A percentile compares a stretch with the other conserved stretches of the same genome.
These are phyloP conservation scores for Skeletonema grethae DNA, from an alignment of 108 stramenopile species.

Conservation along the genomic window DNA sequence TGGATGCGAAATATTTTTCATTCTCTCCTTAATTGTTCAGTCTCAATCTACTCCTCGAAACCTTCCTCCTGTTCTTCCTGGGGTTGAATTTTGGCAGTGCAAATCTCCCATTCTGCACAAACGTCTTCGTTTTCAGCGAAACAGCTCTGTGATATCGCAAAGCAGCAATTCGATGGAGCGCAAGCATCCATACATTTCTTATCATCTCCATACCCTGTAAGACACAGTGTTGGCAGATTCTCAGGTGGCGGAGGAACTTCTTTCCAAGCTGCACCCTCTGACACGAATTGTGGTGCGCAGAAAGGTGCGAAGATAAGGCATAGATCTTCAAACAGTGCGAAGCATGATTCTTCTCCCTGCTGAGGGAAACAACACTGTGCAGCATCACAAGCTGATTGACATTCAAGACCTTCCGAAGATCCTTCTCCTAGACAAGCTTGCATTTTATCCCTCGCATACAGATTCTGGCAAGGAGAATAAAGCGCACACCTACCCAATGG, in stretches of 20 bases:
- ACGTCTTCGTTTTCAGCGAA: neutral
- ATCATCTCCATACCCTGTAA: neutral
- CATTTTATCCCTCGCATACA: neutral
- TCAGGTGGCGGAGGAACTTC: neutral
- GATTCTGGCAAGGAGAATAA: neutral
- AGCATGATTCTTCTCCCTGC: neutral
- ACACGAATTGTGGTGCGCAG: neutral
- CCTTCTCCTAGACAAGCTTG: neutral
- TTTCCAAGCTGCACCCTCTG: neutral
- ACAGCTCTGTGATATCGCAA: neutral
- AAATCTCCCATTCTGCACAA: neutral
- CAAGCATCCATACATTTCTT: neutral
- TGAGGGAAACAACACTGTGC: neutral
- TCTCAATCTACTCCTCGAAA: neutral
- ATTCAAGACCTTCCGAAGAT: neutral
- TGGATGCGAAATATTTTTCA: too few relatives aligned
- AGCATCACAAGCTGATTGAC: neutral
- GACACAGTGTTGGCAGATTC: neutral
- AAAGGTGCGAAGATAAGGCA: neutral
- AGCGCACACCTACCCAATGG: neutral
- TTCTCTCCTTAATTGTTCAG: neutral
- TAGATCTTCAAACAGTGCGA: neutral
- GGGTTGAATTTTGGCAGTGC: neutral
- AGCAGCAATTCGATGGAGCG: neutral
- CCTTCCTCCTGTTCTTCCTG: constrained; percentile 4